A percentile compares a stretch with the other conserved stretches of the same genome.
These are phyloP conservation scores for Euphorbia celastroides DNA, from an alignment of 441 rosid genomes.

Conservation along the genomic window DNA sequence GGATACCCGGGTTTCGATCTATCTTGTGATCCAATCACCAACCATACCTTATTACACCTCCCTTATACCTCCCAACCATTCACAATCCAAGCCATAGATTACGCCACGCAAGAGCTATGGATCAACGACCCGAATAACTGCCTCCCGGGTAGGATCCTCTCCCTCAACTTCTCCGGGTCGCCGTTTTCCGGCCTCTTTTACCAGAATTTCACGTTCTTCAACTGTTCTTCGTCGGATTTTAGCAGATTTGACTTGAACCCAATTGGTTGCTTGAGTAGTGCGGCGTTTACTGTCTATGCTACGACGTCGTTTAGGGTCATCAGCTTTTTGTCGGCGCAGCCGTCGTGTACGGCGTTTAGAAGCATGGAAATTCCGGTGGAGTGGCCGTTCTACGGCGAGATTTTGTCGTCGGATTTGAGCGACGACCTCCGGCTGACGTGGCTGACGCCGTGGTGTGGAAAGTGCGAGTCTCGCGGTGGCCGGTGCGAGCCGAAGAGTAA, in stretches of 20 bases:
- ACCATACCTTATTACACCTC: slow-evolving; percentile 35
- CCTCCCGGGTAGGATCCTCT: slow-evolving; percentile 44
- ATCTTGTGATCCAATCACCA: slow-evolving; percentile 33
- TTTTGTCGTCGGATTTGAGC: slow-evolving; percentile 45
- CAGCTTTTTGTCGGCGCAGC: slow-evolving; percentile 12
- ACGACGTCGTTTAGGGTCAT: slow-evolving; percentile 34
- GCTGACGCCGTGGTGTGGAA: slow-evolving; percentile 45
- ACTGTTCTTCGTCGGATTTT: slow-evolving; percentile 40
- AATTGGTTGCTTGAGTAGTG: slow-evolving; percentile 47
- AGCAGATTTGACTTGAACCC: slow-evolving; percentile 29
- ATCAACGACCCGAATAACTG: slow-evolving; percentile 47
- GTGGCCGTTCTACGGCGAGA: slow-evolving; percentile 48
- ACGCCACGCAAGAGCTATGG: slow-evolving; percentile 48
- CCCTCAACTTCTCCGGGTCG: slow-evolving; percentile 41
- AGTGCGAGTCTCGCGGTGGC: slow-evolving; percentile 48
- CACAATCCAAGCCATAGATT: slow-evolving; percentile 42
- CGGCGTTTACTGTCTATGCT: slow-evolving; percentile 47
- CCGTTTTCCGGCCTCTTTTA: slow-evolving; percentile 34
- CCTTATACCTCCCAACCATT: slow-evolving; percentile 44
- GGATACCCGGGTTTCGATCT: slow-evolving; percentile 49
- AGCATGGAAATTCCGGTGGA: slow-evolving; percentile 43
- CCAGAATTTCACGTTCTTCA: slow-evolving; percentile 47
- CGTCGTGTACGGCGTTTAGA: slow-evolving; percentile 33
- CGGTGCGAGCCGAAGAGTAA: slow-evolving; percentile 42
- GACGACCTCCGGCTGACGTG: slow-evolving; percentile 51